Percentiles rank a stretch among this genome's conserved stretches.
phyloP scores from a whole-genome alignment of 2,329 filamentous ascomycete genomes.

The Harringtonia aguacate region DNA sequence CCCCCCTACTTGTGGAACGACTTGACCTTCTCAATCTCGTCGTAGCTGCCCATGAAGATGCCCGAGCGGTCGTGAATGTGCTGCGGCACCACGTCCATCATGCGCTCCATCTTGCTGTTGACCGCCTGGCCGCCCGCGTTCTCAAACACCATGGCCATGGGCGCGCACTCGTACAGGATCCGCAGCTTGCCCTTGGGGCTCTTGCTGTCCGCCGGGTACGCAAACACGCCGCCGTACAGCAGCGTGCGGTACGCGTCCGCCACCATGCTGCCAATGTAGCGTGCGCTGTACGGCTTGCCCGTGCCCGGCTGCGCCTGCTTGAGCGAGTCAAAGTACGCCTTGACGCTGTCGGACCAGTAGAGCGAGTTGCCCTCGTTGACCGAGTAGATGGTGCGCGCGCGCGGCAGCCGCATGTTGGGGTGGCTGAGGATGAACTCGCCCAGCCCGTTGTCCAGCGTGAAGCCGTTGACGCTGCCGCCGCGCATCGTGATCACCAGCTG shows the following conservation, averaged over 20 bases:
- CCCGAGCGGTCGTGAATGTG: conserved; percentile 92
- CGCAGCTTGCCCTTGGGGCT: conserved; percentile 95
- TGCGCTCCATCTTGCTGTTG: conserved; percentile 80
- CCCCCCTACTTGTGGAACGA: conserved; percentile 51
- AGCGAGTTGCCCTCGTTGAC: conserved; percentile 97
- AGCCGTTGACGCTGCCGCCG: conserved; percentile 85
- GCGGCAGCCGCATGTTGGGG: conserved; percentile 83
- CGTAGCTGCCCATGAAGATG: conserved; percentile 90
- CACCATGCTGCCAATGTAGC: conserved; percentile 98
- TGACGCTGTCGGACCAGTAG: conserved; percentile 87
- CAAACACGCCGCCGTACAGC: conserved; percentile 93
- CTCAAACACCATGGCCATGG: conserved; percentile 98
- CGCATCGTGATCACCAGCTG: conserved; percentile 97
- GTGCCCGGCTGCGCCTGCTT: conserved; percentile 60
- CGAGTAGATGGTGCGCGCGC: conserved; percentile 78
- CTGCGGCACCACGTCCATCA: conserved; percentile 82
- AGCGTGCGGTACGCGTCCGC: conserved; percentile 95
- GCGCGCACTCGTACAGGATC: conserved; percentile 96
- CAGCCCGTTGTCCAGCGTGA: conserved; percentile 91
- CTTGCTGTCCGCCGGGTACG: conserved; percentile 96
- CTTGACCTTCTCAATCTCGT: conserved; percentile 95
- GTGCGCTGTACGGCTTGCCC: conserved; percentile 83
- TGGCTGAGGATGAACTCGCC: conserved; percentile 99
- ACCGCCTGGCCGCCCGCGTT: conserved; percentile 92
- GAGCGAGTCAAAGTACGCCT: conserved; percentile 78